A percentile compares a stretch with the other conserved stretches of the same genome.
Conservation (phyloP, 495 filamentous ascomycete species). For the Penicillium simplicissimum region DNA sequence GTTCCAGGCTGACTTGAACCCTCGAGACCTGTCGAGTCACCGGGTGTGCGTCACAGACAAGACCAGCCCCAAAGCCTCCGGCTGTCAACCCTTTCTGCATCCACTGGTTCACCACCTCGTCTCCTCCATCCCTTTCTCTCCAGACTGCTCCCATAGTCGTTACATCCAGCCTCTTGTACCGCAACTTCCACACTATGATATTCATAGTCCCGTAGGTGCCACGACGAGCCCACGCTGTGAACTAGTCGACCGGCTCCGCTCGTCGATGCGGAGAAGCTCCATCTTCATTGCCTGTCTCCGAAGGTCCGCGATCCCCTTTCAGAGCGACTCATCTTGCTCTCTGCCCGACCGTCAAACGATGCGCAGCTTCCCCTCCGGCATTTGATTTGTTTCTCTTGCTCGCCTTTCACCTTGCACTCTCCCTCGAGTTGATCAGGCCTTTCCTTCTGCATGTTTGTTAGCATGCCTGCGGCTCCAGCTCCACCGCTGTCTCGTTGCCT, state of each 20-base stretch:
- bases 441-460: constrained; percentile 29
- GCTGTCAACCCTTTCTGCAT: too few species aligned
- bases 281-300: constrained; percentile 31
- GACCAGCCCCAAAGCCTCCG: background rate
- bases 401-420: constrained; percentile 16
- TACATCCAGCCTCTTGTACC: constrained; percentile 26
- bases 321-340: constrained; percentile 11
- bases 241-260: constrained; percentile 16
- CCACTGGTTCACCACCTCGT: constrained; percentile 11
- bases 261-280: constrained; percentile 50
- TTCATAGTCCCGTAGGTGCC: constrained; percentile 22
- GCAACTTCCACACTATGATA: constrained; percentile 9
- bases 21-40: constrained; percentile 31
- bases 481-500: constrained; percentile 30
- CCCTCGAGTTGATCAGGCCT: constrained; percentile 6
- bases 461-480: constrained; percentile 41
- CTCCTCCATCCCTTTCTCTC: constrained; percentile 10
- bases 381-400: constrained; percentile 18
- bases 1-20: constrained; percentile 26
- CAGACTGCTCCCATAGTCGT: background rate
- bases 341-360: constrained; percentile 21
- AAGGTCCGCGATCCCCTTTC: constrained; percentile 27
- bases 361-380: constrained; percentile 19
- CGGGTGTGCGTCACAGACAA: constrained; percentile 34
- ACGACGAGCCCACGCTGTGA: constrained; percentile 35